These are phyloP conservation scores for Lasiosphaeria hispida DNA, from an alignment of 495 filamentous ascomycete genomes.

Conservation along the genomic window DNA sequence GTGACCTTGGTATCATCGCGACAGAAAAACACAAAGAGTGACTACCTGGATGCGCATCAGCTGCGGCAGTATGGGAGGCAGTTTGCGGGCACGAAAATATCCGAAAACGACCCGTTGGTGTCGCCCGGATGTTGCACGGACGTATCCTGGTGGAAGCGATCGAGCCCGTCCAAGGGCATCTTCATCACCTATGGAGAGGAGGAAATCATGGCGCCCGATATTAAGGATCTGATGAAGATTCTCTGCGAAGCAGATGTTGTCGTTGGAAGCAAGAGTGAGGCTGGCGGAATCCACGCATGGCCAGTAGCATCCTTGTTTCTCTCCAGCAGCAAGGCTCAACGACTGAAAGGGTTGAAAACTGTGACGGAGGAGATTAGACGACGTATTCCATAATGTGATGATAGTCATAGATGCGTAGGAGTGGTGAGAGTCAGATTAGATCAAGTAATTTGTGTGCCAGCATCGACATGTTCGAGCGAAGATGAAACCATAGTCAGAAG, in stretches of 20 bases:
- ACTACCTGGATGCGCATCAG: conserved; percentile 55
- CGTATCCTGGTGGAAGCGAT: conserved; percentile 57
- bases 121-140: conserved; percentile 69
- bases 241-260: conserved; percentile 46
- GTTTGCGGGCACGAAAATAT: conserved; percentile 54
- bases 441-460: conserved; percentile 49
- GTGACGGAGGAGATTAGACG: conserved; percentile 52
- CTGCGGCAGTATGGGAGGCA: conserved; percentile 63
- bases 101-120: conserved; percentile 52
- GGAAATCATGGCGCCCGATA: conserved; percentile 67
- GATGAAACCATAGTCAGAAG: conserved; percentile 46
- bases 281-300: conserved; percentile 73
- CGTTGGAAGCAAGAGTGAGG: conserved; percentile 50
- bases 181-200: conserved; percentile 65
- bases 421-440: conserved; percentile 48
- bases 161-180: conserved; percentile 58
- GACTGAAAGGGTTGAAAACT: conserved; percentile 55
- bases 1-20: conserved; percentile 54
- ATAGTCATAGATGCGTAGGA: conserved; percentile 7
- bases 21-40: conserved; percentile 57
- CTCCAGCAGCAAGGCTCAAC: conserved; percentile 50
- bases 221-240: conserved; percentile 49
- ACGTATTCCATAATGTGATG: conserved; percentile 23
- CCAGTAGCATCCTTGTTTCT: conserved; percentile 71
- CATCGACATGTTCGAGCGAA: conserved; percentile 44